Conservation (phyloP, 441 rosid genomes). For the Theobroma grandiflorum region DNA sequence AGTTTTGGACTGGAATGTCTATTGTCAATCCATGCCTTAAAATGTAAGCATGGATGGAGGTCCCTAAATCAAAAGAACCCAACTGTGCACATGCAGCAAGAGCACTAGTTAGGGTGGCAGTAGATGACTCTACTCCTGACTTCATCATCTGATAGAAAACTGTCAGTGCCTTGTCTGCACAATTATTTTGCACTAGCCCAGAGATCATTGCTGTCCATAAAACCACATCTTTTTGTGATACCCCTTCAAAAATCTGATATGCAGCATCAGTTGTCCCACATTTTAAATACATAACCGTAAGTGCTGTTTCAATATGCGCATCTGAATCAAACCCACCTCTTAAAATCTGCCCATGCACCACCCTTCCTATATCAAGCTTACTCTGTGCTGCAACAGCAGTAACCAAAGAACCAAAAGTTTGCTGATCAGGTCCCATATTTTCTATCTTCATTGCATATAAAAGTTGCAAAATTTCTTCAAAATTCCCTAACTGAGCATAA, state of each 20-base stretch:
- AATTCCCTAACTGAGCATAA: slow-evolving; percentile 46
- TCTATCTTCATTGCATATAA: slow-evolving; percentile 47
- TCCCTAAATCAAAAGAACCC: slow-evolving; percentile 53
- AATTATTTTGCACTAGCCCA: slow-evolving; percentile 62
- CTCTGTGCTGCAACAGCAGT: slow-evolving; percentile 44
- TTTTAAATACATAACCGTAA: slow-evolving; percentile 58
- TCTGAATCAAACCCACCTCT: slow-evolving; percentile 45
- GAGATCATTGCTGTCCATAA: slow-evolving; percentile 71
- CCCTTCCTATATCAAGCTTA: slow-evolving; percentile 53
- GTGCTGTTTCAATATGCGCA: slow-evolving; percentile 52
- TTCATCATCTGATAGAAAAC: slow-evolving; percentile 54
- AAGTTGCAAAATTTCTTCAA: slow-evolving; percentile 49
- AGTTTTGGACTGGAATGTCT: slow-evolving; percentile 56
- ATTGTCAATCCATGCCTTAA: slow-evolving; percentile 46
- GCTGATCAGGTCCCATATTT: slow-evolving; percentile 55
- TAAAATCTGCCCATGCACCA: slow-evolving; percentile 56
- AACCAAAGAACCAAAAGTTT: slow-evolving; percentile 51
- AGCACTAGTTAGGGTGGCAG: slow-evolving; percentile 56
- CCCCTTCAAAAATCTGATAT: slow-evolving; percentile 38
- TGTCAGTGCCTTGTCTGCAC: slow-evolving; percentile 51
- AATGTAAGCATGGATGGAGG: slow-evolving; percentile 61
- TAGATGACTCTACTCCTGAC: slow-evolving; percentile 51
- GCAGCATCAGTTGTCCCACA: slow-evolving; percentile 50
- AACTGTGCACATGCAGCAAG: slow-evolving; percentile 66
- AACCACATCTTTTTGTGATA: slow-evolving; percentile 52